phyloP scores from a whole-genome alignment of 1,284 basidiomycete genomes.

The Mycena sp. region DNA sequence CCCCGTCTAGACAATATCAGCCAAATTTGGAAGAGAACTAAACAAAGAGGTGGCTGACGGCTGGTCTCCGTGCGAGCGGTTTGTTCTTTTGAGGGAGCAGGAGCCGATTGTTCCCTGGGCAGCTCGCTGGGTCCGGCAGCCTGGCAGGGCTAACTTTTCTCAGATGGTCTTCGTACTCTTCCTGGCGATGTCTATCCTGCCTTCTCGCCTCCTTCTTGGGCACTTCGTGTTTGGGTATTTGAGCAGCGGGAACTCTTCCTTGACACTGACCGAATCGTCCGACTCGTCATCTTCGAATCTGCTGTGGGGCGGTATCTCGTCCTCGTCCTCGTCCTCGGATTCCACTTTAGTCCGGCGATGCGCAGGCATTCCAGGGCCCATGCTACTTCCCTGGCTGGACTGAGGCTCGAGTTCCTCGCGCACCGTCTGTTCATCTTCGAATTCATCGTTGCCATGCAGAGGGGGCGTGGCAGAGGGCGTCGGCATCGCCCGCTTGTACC shows the following conservation, averaged over 20 bases:
- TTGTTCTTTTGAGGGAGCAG: too few species aligned
- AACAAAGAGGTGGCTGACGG: too few species aligned
- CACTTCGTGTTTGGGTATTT: too few species aligned
- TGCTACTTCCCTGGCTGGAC: background rate
- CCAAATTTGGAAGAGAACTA: too few species aligned
- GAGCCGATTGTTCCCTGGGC: too few species aligned
- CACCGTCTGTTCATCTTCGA: conserved; percentile 13
- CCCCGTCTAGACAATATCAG: background rate
- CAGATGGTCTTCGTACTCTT: too few species aligned
- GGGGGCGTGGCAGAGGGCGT: conserved; percentile 22
- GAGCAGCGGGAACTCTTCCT: too few species aligned
- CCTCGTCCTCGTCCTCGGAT: conserved; percentile 19
- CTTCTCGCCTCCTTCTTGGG: background rate
- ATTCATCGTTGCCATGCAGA: conserved; percentile 11
- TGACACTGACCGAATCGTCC: background rate
- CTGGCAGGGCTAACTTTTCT: too few species aligned
- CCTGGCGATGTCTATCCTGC: background rate
- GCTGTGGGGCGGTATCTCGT: background rate
- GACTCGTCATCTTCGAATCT: background rate
- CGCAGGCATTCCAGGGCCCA: background rate
- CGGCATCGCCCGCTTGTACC: conserved; percentile 16
- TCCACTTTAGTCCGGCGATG: conserved; percentile 11
- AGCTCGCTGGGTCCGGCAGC: too few species aligned
- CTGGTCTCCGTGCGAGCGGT: too few species aligned
- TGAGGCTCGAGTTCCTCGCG: conserved; percentile 5